Evolutionary conservation across 768 basidiomycete genomes (phyloP).

Genomic region (Crucibulum laeve): DNA sequence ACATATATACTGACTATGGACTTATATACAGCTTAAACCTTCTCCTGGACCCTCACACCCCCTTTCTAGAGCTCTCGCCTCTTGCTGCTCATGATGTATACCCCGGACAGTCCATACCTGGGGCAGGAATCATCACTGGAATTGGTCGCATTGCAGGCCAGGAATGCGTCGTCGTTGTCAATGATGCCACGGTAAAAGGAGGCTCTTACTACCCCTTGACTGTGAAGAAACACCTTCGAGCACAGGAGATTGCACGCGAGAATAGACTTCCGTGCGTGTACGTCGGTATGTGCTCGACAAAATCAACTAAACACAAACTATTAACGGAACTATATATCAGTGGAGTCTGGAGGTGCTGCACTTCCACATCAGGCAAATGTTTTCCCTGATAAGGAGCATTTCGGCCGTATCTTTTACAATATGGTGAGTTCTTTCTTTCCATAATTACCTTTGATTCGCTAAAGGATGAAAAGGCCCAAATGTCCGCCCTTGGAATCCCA

Average conservation of each 20-base stretch:
- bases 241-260: conserved; percentile 92
- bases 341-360: conserved; percentile 93
- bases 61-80: conserved; percentile 85
- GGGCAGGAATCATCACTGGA: conserved; percentile 89
- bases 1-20: neutral
- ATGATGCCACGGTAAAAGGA: conserved; percentile 92
- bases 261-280: conserved; percentile 90
- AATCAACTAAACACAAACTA: neutral
- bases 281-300: conserved; percentile 53
- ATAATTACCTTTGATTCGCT: conserved; percentile 5
- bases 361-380: conserved; percentile 92
- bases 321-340: conserved; percentile 29
- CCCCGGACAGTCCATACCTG: conserved; percentile 68
- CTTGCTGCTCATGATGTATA: conserved; percentile 90
- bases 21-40: conserved; percentile 49
- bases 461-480: conserved; percentile 58
- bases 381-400: conserved; percentile 94
- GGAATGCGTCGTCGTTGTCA: conserved; percentile 89
- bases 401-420: conserved; percentile 95
- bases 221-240: conserved; percentile 93
- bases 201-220: conserved; percentile 91
- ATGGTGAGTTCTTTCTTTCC: conserved; percentile 53
- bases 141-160: conserved; percentile 73
- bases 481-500: conserved; percentile 88
- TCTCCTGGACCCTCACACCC: conserved; percentile 80